Evolutionary conservation across 2,329 filamentous ascomycete genomes (phyloP), one percentile per base, ranked within the genome.

Genomic region (Phialophora tarda): DNA sequence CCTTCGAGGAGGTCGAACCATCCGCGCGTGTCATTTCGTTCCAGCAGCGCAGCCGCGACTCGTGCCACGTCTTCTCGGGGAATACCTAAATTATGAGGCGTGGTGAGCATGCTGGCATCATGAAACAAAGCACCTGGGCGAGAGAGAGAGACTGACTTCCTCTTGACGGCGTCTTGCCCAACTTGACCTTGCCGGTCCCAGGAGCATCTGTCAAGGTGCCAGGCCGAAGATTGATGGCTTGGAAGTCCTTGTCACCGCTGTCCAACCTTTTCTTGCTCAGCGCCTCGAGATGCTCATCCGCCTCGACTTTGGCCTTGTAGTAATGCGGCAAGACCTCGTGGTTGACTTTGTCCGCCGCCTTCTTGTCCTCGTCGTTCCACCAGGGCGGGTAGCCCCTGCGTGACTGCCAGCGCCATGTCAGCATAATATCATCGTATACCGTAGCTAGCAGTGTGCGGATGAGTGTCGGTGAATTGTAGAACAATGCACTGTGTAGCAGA

Each of bases 1-100:
- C 84, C 84, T 71, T 82, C 79, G 54, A 86, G 67, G 68, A 86
- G 74, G 78, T 86, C 84, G 73, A 81, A 78, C 83, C 84, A 86
- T 0, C 84, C 84, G 47, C 78, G 79, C 26, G 78, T 79, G 70
- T 82, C 82, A 24, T 79, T 78, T 12, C 80, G 79, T 21, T 81
- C 82, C 74, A 86, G 71, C 67, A 85, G 77, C 68, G 73, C 75
- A 71, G 81, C 82, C 51, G 83, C 81, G 50, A 83, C 81, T 71
- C 81, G 77, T 5, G 84, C 84, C 54, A 86, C 84, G 71, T 83
- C 82, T 69, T 79, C 83, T 44, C 84, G 77, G 30, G 78, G 79
- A 30, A 83, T 79, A 64, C 76, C 79, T 0, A 71, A 30, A 14
- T 30, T 5, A 41, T 32, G 30, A 44, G 54, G 4, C 44, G 11